Evolutionary conservation across 306 rosid genomes (phyloP).

Genomic region (Elaeagnus macrophylla): DNA sequence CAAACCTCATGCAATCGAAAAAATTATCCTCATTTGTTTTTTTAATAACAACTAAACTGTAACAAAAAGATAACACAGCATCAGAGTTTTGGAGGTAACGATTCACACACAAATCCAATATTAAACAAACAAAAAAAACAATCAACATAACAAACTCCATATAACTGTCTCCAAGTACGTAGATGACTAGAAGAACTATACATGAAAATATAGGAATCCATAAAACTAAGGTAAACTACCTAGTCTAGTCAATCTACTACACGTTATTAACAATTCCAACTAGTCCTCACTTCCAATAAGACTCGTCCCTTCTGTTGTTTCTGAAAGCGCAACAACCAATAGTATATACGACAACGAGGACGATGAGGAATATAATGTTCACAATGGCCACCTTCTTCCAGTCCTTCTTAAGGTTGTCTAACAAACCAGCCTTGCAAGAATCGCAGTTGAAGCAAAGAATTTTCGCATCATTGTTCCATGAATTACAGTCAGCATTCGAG

Average conservation of each 20-base stretch:
- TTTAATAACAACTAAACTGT: no score
- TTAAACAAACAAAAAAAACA: no score
- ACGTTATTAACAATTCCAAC: constrained; percentile 4
- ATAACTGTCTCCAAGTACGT: no score
- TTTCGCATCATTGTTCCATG: constrained; percentile 36
- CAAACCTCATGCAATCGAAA: no score
- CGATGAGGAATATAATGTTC: constrained; percentile 43
- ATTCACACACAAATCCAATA: no score
- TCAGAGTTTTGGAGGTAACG: no score
- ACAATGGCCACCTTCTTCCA: constrained; percentile 66
- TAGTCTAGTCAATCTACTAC: constrained; percentile 24
- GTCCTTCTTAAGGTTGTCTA: constrained; percentile 48
- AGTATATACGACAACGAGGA: constrained; percentile 59
- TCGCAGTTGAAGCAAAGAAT: constrained; percentile 59
- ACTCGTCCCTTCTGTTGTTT: constrained; percentile 45
- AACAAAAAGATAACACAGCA: no score
- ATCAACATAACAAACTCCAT: no score
- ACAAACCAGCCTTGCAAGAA: constrained; percentile 79
- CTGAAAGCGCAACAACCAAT: constrained; percentile 82
- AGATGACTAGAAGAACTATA: no score
- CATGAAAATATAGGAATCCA: constrained; percentile 4
- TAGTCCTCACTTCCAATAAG: constrained; percentile 27
- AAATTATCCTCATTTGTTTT: no score
- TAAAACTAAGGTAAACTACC: constrained; percentile 8
- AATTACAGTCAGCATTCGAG: constrained; percentile 36